Base-by-base conservation (phyloP, 139 green algal genomes). In the Parachlorella kessleri region DNA sequence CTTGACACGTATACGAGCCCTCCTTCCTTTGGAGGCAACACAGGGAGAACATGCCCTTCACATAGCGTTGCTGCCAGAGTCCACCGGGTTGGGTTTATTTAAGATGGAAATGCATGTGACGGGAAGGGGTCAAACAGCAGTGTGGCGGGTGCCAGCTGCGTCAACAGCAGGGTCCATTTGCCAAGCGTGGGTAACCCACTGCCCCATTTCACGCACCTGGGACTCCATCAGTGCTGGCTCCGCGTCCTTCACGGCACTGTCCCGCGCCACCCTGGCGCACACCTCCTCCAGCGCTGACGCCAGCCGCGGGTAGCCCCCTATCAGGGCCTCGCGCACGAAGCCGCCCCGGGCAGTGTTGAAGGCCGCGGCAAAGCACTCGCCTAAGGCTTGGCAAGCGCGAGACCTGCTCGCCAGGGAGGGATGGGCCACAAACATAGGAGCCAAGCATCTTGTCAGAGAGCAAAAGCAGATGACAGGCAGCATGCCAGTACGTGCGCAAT, bases 251-350 rank as follows among this genome's bases (percentile, higher is more conserved):
- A 59, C 74, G 26, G 86, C 86, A 2, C 88, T 96, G 72, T 98
- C 94, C 28, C 82, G 83, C 4, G 72, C 40, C 28, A 98, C 84
- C 1, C 86, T 68, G 6, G 90, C 81, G 3, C 94, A 84, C 14
- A 87, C 82, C 2, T 76, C 73, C 66, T 99, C 93, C 39, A 99
- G 41, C n/a, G 94, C 67, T 0, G 40, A 48, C 6, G 93, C 87
- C 55, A 99, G 87, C 32, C 85, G 84, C 0, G 96, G 94, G 83
- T 93, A 99, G 3, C 78, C 67, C 7, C 73, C 42, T 1, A 91
- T 81, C 1, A 99, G 91, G 2, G 66, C n/a, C 63, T 96, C 92
- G 2, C 91, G 69, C 71, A 96, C 88, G 77, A 89, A 85, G 53
- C 88, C 90, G 38, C 83, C 86, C 65, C 89, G 91, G 23, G 81